Evolutionary conservation across 768 basidiomycete genomes (phyloP).

Genomic region (Pluteus cervinus): DNA sequence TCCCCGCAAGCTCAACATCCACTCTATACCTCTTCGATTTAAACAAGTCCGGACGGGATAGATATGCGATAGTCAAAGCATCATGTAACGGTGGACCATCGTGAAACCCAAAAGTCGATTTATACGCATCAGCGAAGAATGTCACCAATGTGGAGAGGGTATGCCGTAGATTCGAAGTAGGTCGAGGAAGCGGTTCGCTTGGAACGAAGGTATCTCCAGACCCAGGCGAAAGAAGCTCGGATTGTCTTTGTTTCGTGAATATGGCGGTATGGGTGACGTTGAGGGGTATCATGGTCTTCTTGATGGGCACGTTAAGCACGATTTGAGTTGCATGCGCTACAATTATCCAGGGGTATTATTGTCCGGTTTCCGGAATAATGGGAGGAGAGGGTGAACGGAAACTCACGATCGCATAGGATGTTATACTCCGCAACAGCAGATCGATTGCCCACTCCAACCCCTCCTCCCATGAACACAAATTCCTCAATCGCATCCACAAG

Average conservation of each 20-base stretch:
- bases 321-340: constrained; percentile 81
- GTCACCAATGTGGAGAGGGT: constrained; percentile 69
- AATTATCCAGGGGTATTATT: too few relatives aligned
- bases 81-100: constrained; percentile 88
- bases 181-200: constrained; percentile 22
- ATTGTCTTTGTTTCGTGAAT: constrained; percentile 50
- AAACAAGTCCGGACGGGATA: constrained; percentile 67
- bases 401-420: constrained; percentile 75
- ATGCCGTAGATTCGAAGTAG: constrained; percentile 49
- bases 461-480: constrained; percentile 91
- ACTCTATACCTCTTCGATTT: constrained; percentile 59
- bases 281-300: constrained; percentile 73
- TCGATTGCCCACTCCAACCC: constrained; percentile 76
- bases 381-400: not conserved
- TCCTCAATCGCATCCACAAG: constrained; percentile 54
- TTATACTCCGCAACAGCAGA: constrained; percentile 82
- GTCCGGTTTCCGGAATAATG: not conserved
- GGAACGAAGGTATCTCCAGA: constrained; percentile 6
- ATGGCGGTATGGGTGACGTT: constrained; percentile 88
- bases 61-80: constrained; percentile 73
- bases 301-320: constrained; percentile 65
- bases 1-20: constrained; percentile 72
- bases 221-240: constrained; percentile 40
- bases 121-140: constrained; percentile 72
- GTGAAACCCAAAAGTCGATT: constrained; percentile 72